These are phyloP conservation scores for Penicillium sp. DNA, from an alignment of 2,329 filamentous ascomycete genomes.

Conservation along the genomic window DNA sequence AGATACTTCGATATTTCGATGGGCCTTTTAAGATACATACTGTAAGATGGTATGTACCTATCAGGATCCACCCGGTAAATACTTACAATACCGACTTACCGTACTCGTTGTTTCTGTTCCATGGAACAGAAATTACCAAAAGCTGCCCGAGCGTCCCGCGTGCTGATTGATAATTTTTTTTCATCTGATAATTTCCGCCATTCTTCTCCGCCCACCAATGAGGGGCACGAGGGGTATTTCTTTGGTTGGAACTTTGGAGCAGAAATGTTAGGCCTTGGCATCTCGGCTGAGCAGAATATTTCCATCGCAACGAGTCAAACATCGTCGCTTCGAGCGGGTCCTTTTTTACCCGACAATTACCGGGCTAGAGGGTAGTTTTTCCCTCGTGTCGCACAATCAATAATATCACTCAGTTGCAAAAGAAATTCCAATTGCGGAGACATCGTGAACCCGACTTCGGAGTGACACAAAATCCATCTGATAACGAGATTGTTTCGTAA, in stretches of 20 bases:
- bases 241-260: not conserved
- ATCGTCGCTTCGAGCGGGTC: slow-evolving; percentile 2
- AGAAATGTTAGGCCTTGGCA: not conserved
- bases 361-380: not conserved
- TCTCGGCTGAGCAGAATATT: not conserved
- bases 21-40: not conserved
- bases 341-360: not conserved
- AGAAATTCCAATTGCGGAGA: not conserved
- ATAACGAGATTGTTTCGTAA: slow-evolving; percentile 7
- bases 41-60: not conserved
- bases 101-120: not conserved
- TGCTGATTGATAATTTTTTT: slow-evolving; percentile 9
- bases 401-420: not conserved
- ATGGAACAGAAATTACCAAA: not conserved
- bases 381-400: not conserved
- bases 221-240: not conserved
- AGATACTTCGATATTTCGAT: not conserved
- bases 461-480: slow-evolving; percentile 3
- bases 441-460: not conserved
- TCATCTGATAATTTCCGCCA: slow-evolving; percentile 7
- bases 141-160: not conserved
- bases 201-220: not conserved
- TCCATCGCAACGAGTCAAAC: not conserved
- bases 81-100: not conserved
- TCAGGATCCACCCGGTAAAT: not conserved